phyloP scores from a whole-genome alignment of 495 filamentous ascomycete genomes.

The Astrothelium subdiscretum region DNA sequence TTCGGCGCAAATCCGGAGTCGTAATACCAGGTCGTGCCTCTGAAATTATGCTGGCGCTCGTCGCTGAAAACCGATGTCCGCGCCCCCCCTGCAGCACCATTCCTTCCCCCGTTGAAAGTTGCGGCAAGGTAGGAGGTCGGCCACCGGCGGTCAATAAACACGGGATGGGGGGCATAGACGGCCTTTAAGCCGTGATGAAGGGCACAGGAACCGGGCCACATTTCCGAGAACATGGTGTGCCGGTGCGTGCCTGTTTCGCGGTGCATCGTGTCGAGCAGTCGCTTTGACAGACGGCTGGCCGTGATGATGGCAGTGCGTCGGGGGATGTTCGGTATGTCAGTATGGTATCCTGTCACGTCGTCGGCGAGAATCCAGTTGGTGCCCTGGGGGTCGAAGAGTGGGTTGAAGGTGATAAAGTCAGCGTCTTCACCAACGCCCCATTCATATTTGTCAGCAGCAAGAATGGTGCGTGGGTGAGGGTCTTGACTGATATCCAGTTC shows the following conservation, averaged over 20 bases:
- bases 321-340: slow-evolving; percentile 42
- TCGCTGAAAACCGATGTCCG: slow-evolving; percentile 62
- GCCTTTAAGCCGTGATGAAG: slow-evolving; percentile 94
- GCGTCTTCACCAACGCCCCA: slow-evolving; percentile 93
- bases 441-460: slow-evolving; percentile 65
- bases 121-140: slow-evolving; percentile 65
- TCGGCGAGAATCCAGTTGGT: slow-evolving; percentile 80
- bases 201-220: slow-evolving; percentile 81
- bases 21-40: slow-evolving; percentile 88
- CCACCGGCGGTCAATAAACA: slow-evolving; percentile 87
- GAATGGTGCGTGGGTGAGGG: slow-evolving; percentile 54
- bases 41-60: slow-evolving; percentile 80
- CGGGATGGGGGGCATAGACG: slow-evolving; percentile 82
- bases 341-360: slow-evolving; percentile 86
- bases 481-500: slow-evolving; percentile 55
- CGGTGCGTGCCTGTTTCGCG: slow-evolving; percentile 66
- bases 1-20: slow-evolving; percentile 75
- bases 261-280: slow-evolving; percentile 81
- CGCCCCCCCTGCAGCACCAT: slow-evolving; percentile 65
- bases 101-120: slow-evolving; percentile 73
- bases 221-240: slow-evolving; percentile 89
- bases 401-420: slow-evolving; percentile 87
- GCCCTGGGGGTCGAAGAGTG: slow-evolving; percentile 79
- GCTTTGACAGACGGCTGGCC: slow-evolving; percentile 66
- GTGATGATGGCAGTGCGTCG: slow-evolving; percentile 85